Conservation (phyloP, 495 filamentous ascomycete species). For the Aspergillus leporis region DNA sequence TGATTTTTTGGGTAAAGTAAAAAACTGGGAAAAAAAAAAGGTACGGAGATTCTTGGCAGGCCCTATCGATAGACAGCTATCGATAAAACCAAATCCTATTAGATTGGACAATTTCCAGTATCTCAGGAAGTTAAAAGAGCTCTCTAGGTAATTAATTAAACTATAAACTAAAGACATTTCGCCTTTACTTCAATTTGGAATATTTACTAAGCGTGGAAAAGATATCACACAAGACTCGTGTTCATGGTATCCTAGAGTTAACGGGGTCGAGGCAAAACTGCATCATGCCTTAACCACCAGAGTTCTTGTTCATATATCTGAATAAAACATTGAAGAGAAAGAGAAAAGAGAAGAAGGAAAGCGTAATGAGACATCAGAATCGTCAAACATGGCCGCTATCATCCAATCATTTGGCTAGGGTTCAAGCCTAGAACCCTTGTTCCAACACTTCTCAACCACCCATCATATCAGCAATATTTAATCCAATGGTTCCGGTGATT, state of each 20-base stretch:
- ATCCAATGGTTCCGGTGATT: not conserved
- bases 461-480: not conserved
- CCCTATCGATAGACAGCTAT: conserved; percentile 18
- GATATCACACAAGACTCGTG: not conserved
- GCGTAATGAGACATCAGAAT: conserved; percentile 23
- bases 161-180: not conserved
- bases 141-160: conserved; percentile 1
- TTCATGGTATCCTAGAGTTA: not conserved
- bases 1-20: conserved; percentile 18
- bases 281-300: not conserved
- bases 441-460: not conserved
- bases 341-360: conserved; percentile 15
- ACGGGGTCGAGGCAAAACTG: not conserved
- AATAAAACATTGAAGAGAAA: conserved; percentile 6
- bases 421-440: not conserved
- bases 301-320: not conserved
- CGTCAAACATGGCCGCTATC: conserved; percentile 19
- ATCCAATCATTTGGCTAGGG: conserved; percentile 5
- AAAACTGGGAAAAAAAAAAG: conserved; percentile 35
- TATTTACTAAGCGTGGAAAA: not conserved
- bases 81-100: conserved; percentile 17
- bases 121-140: not conserved
- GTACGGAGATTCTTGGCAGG: conserved; percentile 36
- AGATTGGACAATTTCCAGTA: not conserved
- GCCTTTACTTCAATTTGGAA: not conserved